Evolutionary conservation across 179 eudicot genomes (phyloP).

Genomic region (Sideroxylon spinosum): DNA sequence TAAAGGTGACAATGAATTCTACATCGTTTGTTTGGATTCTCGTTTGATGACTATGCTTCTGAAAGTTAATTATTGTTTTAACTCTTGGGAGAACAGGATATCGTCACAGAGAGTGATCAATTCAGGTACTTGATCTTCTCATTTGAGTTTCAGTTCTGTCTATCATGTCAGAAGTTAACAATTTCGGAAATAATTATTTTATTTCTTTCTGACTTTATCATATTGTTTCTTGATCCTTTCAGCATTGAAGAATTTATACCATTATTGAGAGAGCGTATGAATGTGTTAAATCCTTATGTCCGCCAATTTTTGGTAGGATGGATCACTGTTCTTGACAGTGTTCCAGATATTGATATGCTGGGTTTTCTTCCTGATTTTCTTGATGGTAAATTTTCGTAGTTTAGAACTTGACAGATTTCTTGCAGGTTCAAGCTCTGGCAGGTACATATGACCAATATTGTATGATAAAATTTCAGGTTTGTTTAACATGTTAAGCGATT

Average conservation of each 20-base stretch:
- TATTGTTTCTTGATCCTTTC: conserved; percentile 16
- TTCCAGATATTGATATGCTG: conserved; percentile 97
- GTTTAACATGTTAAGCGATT: conserved; percentile 95
- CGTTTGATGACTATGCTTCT: not conserved
- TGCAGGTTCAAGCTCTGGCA: conserved; percentile 1
- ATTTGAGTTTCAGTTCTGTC: conserved; percentile 5
- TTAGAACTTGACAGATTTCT: conserved; percentile 6
- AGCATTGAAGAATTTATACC: conserved; percentile 99
- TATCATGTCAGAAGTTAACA: not conserved
- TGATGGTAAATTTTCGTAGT: conserved; percentile 58
- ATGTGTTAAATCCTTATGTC: conserved; percentile 91
- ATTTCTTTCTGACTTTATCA: conserved; percentile 10
- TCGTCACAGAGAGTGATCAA: conserved; percentile 96
- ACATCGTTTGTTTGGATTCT: not conserved
- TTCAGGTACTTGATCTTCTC: conserved; percentile 59
- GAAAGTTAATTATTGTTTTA: conserved; percentile 18
- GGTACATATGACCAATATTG: conserved; percentile 15
- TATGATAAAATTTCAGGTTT: conserved; percentile 56
- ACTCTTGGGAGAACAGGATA: conserved; percentile 56
- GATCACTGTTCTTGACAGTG: conserved; percentile 99
- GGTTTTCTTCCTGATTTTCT: conserved; percentile 99
- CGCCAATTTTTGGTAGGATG: conserved; percentile 99
- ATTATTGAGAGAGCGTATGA: conserved; percentile 95
- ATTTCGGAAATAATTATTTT: not conserved
- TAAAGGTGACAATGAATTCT: conserved; percentile 52